phyloP scores from a whole-genome alignment of 164 flowering plant species.

The Litsea cubeba region DNA sequence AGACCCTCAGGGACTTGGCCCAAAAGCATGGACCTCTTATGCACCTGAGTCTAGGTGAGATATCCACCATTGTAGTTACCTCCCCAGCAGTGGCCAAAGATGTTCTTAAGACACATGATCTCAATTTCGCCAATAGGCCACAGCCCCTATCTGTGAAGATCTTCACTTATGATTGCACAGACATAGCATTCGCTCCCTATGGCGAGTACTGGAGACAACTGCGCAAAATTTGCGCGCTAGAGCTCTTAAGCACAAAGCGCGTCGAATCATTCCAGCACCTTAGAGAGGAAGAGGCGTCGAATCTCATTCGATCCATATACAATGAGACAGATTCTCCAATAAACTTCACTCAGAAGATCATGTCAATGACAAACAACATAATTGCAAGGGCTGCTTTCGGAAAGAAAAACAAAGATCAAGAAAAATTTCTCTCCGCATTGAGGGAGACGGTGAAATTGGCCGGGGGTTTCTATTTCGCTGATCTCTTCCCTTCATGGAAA shows the following conservation, averaged over 20 bases:
- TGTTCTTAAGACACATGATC: conserved; percentile 20
- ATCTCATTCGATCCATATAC: conserved; percentile 13
- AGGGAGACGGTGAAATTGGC: conserved; percentile 6
- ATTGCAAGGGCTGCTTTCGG: conserved; percentile 38
- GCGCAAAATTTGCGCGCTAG: conserved; percentile 13
- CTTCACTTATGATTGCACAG: conserved; percentile 5
- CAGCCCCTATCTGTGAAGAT: neutral
- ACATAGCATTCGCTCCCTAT: conserved; percentile 18
- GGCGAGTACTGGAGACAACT: conserved; percentile 17
- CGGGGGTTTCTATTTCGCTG: conserved; percentile 33
- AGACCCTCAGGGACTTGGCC: neutral
- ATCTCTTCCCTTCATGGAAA: conserved; percentile 19
- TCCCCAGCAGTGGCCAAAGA: conserved; percentile 13
- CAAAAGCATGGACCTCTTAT: conserved; percentile 7
- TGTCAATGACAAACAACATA: conserved; percentile 14
- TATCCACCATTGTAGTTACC: conserved; percentile 2
- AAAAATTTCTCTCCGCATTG: conserved; percentile 19
- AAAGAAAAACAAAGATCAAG: conserved; percentile 23
- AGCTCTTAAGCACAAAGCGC: conserved; percentile 16
- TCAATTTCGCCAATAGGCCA: conserved; percentile 12
- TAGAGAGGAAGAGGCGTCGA: conserved; percentile 18
- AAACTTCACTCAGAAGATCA: conserved; percentile 18
- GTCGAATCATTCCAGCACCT: conserved; percentile 13
- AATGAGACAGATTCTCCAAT: conserved; percentile 3
- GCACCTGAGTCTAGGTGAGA: conserved; percentile 6